Evolutionary conservation across 2,329 filamentous ascomycete species (phyloP), one percentile per base, ranked within the genome.

Genomic region (Penicillium sp.): DNA sequence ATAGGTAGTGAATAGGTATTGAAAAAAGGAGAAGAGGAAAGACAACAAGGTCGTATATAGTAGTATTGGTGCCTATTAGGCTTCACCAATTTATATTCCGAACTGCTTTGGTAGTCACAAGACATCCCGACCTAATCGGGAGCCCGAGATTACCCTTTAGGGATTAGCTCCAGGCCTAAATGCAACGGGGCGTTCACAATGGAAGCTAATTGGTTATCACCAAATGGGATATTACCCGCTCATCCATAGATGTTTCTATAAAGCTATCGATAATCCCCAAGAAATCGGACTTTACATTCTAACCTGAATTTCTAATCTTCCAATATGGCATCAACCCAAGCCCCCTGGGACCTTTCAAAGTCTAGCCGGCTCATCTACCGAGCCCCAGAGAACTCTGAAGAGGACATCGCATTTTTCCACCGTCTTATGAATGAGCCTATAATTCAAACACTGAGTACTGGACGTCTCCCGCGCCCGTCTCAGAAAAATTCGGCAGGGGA

Each of bases 361-460:
- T 59, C 61, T 15, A 31, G 33, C 2, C 57, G 53, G 17, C 60
- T 64, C 10, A 9, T 58, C 45, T 64, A 61, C 42, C 53, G 60
- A 48, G 55, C 61, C 25, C 25, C 44, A 47, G 61, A 64, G 48
- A 49, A 61, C 43, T 44, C 38, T 2, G 52, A 54, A n/a, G 60
- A 54, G 21, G 60, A 64, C 23, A 53, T 59, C 7, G 35, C 48
- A 41, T 64, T 62, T 13, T 13, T 64, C 12, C 49, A 61, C 2
- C 13, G 39, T 3, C 39, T 62, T 12, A 23, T 57, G 17, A 54
- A 53, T 3, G 57, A 60, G 13, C 31, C 35, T 6, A 53, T 23
- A 31, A 48, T 53, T 3, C 49, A 57, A 48, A 41, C 21, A 23
- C 7, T 53, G 36, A 53, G 55, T 27, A 57, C 49, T 6, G 17